Conservation (phyloP, 768 basidiomycete species). For the Lentinula guzmanii region DNA sequence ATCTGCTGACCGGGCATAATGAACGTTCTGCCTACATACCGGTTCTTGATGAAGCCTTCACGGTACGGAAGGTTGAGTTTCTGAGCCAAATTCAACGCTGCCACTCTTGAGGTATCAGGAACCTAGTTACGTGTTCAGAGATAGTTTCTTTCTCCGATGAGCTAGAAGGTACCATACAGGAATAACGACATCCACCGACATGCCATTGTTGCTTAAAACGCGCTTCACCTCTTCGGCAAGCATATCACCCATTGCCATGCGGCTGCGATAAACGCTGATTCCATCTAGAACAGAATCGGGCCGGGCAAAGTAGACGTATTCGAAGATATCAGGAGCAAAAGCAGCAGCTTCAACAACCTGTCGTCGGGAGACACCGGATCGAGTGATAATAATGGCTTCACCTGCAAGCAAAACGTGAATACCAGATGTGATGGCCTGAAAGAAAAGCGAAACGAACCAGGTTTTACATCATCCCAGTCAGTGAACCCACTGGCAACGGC, state of each 20-base stretch:
- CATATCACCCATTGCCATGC: constrained; percentile 99
- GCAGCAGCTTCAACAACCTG: constrained; percentile 62
- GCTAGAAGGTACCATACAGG: constrained; percentile 42
- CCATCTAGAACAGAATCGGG: constrained; percentile 98
- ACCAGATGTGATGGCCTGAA: neutral
- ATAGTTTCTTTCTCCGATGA: neutral
- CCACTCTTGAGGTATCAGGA: constrained; percentile 94
- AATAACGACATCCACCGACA: constrained; percentile 92
- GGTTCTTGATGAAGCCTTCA: constrained; percentile 98
- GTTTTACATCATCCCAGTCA: constrained; percentile 91
- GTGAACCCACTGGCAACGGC: constrained; percentile 89
- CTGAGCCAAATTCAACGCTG: constrained; percentile 93
- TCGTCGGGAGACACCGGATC: constrained; percentile 65
- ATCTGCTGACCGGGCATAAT: constrained; percentile 99
- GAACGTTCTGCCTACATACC: constrained; percentile 96
- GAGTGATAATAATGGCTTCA: constrained; percentile 94
- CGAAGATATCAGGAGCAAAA: constrained; percentile 98
- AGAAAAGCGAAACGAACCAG: constrained; percentile 46
- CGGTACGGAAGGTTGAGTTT: constrained; percentile 86
- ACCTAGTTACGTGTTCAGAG: constrained; percentile 40
- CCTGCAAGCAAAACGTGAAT: constrained; percentile 36
- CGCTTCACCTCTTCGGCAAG: constrained; percentile 82
- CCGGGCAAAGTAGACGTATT: constrained; percentile 97
- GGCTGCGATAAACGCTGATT: constrained; percentile 92
- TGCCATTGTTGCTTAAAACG: constrained; percentile 59